Conservation (phyloP, 2,329 filamentous ascomycete species). For the Herpotrichia juniperi region DNA sequence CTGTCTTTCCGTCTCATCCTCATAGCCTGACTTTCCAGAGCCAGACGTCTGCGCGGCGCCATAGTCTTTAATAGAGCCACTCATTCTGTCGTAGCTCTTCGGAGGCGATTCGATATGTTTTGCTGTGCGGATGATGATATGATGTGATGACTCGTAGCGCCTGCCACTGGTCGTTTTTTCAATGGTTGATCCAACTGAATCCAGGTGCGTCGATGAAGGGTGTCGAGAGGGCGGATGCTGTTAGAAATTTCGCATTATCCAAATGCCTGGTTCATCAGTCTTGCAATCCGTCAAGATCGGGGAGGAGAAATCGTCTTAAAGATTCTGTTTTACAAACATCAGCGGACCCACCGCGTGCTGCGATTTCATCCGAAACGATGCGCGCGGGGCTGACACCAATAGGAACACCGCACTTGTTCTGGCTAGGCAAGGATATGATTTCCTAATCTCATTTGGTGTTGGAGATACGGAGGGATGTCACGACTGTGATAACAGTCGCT, state of each 20-base stretch:
- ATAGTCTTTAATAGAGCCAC: slow-evolving; percentile 33
- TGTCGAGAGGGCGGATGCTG: too few species aligned
- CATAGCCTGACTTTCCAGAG: slow-evolving; percentile 17
- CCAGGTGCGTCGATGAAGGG: too few species aligned
- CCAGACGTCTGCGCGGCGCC: slow-evolving; percentile 15
- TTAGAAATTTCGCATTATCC: neutral
- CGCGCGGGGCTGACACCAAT: slow-evolving; percentile 33
- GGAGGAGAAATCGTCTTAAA: neutral
- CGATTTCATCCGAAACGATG: neutral
- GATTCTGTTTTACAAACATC: neutral
- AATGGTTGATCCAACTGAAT: too few species aligned
- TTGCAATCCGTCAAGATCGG: neutral
- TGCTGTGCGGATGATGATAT: too few species aligned
- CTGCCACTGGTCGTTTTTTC: neutral
- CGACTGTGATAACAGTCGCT: slow-evolving; percentile 26
- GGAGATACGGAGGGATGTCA: slow-evolving; percentile 12
- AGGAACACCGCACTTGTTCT: slow-evolving; percentile 19
- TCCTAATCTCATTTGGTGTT: slow-evolving; percentile 17
- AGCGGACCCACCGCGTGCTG: neutral
- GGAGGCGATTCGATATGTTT: neutral
- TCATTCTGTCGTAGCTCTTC: slow-evolving; percentile 25
- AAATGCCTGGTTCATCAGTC: neutral
- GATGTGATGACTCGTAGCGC: neutral
- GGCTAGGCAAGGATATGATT: slow-evolving; percentile 25
- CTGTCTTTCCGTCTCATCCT: slow-evolving; percentile 32